phyloP scores from a whole-genome alignment of 169 alveolate genomes.

The Eimeria necatrix region DNA sequence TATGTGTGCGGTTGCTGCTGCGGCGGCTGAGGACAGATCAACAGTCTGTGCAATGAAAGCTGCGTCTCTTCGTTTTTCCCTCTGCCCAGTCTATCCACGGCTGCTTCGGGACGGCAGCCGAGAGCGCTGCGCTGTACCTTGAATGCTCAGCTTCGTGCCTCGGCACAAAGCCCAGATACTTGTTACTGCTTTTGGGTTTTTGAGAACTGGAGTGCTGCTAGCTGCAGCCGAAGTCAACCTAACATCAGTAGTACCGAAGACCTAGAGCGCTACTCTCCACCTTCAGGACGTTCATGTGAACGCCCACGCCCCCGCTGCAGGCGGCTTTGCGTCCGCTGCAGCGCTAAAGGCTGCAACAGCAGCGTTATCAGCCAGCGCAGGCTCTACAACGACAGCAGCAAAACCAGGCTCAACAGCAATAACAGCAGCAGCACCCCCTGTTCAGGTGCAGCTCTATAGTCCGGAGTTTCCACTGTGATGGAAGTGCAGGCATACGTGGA shows the following conservation, averaged over 20 bases:
- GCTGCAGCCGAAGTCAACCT: neutral
- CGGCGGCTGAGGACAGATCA: conserved; percentile 28
- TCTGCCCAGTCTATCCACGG: conserved; percentile 70
- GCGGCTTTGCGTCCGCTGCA: conserved; percentile 79
- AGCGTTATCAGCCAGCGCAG: neutral
- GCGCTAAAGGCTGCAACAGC: conserved; percentile 67
- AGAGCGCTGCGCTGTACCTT: conserved; percentile 63
- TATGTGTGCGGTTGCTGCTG: conserved; percentile 66
- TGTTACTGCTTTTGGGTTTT: conserved; percentile 3
- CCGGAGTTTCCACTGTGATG: too few species aligned
- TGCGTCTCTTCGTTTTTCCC: conserved; percentile 20
- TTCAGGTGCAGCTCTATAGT: neutral
- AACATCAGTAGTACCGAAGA: neutral
- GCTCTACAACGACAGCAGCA: neutral
- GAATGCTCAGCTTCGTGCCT: neutral
- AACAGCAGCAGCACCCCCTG: neutral
- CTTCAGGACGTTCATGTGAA: conserved; percentile 75
- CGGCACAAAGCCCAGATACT: neutral
- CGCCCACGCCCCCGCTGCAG: conserved; percentile 80
- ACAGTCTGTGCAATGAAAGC: conserved; percentile 70
- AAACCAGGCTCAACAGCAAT: neutral
- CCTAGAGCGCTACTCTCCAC: neutral
- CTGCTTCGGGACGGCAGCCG: conserved; percentile 75
- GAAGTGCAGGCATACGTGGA: too few species aligned
- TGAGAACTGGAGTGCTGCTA: neutral